Evolutionary conservation across 768 basidiomycete genomes (phyloP).

Genomic region (Lactarius hengduanensis): DNA sequence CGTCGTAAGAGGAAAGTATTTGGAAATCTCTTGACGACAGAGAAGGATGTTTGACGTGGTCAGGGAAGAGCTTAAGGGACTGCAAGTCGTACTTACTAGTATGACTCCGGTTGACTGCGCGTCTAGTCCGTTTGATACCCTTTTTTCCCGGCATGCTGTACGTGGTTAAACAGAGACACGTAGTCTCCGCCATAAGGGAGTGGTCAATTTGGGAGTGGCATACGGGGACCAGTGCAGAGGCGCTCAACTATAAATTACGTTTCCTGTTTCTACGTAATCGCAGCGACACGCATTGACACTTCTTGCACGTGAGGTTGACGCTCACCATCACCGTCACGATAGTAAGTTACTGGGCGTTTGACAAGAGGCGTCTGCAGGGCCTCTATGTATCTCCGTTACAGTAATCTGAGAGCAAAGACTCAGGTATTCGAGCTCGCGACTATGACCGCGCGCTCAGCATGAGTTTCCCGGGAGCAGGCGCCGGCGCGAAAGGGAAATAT

Average conservation of each 20-base stretch:
- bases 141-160: background rate
- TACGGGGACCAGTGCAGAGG: background rate
- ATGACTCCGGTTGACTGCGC: background rate
- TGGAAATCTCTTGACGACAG: constrained; percentile 5
- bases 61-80: background rate
- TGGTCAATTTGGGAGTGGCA: background rate
- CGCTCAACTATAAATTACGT: background rate
- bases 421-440: too few species aligned
- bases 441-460: too few species aligned
- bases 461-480: too few species aligned
- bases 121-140: background rate
- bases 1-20: constrained; percentile 15
- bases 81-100: background rate
- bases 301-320: too few species aligned
- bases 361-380: too few species aligned
- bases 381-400: too few species aligned
- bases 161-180: background rate
- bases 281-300: too few species aligned
- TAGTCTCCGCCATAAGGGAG: background rate
- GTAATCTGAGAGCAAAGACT: too few species aligned
- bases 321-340: too few species aligned
- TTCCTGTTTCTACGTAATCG: background rate
- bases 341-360: too few species aligned
- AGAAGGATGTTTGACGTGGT: background rate
- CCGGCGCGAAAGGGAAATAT: too few species aligned